Evolutionary conservation across 164 flowering plant species (phyloP), one percentile per base, ranked within the genome.

Genomic region (Echeveria elegans): DNA sequence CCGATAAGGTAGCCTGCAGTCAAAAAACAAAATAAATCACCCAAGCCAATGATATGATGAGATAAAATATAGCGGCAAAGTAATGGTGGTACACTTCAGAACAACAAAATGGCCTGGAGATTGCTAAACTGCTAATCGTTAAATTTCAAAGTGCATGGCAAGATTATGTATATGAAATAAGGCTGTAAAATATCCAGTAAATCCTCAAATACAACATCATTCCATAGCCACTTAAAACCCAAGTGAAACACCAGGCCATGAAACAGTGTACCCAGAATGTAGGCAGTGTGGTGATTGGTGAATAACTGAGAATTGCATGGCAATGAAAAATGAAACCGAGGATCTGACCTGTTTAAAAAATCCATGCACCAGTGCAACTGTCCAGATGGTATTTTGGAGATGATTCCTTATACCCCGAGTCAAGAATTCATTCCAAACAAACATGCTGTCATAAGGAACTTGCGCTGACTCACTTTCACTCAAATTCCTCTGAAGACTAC

Each of bases 361-460:
- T 70, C 99, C 99, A 81, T 91, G 82, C 1, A 90, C 90, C 63
- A 92, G 82, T 64, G 96, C 98, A 70, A 92, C 96, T 32, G 95
- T 90, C 98, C 98, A 92, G 14, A 82, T 65, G 24, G 90, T 85
- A 78, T 86, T 92, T 73, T 85, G 82, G 69, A 92, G 93, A 68
- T 72, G 73, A 78, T 79, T 87, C 28, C 92, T 80, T 66, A 90
- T 88, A 68, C 85, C 93, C 53, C 90, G 89, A 63, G 96, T 92
- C 65, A 95, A 77, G 78, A 78, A 92, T 70, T 88, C 94, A 78
- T 95, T 95, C 99, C 99, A 95, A 34, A 95, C 99, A 81, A 95
- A 95, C 98, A 92, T 86, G 63, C 88, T 83, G 67, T 92, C 96
- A 70, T 92, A 83, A 41, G 80, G 77, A 30, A 64, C 67, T 38